Base-by-base conservation (phyloP, 305 asterid genomes). In the Lippia alba region DNA sequence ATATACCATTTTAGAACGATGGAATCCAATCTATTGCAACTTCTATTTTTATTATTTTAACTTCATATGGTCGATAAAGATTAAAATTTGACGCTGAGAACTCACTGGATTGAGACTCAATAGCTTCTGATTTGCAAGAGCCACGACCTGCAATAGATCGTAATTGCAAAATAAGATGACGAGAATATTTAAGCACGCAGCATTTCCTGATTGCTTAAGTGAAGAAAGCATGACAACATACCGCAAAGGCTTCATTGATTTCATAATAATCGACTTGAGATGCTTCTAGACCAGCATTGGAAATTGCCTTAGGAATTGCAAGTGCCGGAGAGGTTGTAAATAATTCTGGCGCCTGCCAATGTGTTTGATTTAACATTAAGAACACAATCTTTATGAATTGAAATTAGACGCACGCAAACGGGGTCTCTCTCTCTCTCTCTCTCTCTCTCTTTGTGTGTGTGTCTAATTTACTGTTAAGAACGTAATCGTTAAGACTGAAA, bases 211-310 rank as follows among this genome's bases (percentile, higher is more conserved):
- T 61, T 41, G 34, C 12, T 24, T 34, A 34, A 73, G 75, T 39
- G 76, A 57, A 53, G 30, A 74, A 44, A 41, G 49, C 20, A 60
- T 60, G 70, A 49, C 15, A 46, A 48, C 82, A 66, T 89, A 91
- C 99, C 70, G 99, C 80, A 74, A 92, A 92, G 61, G 99, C 99
- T 83, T 94, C 99, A 41, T 94, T 94, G 72, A 94, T 94, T 82
- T 94, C 99, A 56, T 92, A 94, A 77, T 71, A 94, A 80, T 90
- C 98, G 69, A 94, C 75, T 79, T 89, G 80, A 78, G 99, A 90
- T 59, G 92, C 79, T 72, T 94, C 91, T 49, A 94, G 39, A 75
- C 96, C 93, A 60, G 98, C 96, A 76, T 81, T 90, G 65, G 92
- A 83, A 67, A 92, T 83, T 64, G 99, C 99, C 78, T 92, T 94